Evolutionary conservation across 2,329 filamentous ascomycete species (phyloP).

Genomic region (Annulohypoxylon truncatum): DNA sequence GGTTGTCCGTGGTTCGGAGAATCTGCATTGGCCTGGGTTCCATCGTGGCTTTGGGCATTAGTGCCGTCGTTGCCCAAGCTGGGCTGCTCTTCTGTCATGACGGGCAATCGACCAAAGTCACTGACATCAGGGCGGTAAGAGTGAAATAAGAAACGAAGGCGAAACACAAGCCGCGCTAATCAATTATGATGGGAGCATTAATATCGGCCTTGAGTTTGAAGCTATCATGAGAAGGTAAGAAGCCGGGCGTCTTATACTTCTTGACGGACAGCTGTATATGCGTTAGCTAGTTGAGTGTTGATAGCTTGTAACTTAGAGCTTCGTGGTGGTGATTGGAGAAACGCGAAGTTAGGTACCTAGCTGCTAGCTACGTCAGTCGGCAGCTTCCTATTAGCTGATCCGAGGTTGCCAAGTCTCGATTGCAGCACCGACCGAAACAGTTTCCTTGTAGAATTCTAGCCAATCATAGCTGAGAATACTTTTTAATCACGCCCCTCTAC

Average conservation of each 20-base stretch:
- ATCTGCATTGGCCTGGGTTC: neutral
- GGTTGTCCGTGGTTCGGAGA: constrained; percentile 32
- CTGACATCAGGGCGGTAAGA: constrained; percentile 39
- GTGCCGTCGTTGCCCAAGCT: constrained; percentile 46
- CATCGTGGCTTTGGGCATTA: constrained; percentile 1
- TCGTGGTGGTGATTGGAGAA: constrained; percentile 8
- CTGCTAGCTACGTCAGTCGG: constrained; percentile 32
- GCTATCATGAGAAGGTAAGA: constrained; percentile 7
- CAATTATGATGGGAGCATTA: neutral
- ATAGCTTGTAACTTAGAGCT: constrained; percentile 7
- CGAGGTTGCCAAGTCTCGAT: constrained; percentile 16
- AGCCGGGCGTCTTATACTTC: neutral
- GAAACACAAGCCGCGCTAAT: constrained; percentile 1
- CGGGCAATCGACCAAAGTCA: constrained; percentile 44
- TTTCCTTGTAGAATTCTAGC: neutral
- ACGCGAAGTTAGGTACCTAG: constrained; percentile 19
- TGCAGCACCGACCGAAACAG: constrained; percentile 1
- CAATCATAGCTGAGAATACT: constrained; percentile 6
- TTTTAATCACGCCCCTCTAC: neutral
- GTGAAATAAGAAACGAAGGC: neutral
- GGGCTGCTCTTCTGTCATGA: constrained; percentile 58
- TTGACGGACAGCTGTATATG: constrained; percentile 15
- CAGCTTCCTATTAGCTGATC: constrained; percentile 29
- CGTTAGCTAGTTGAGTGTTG: constrained; percentile 5
- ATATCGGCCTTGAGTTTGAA: neutral